These are phyloP conservation scores for Thalassiosira delicatula DNA, from an alignment of 352 stramenopile genomes.

Conservation along the genomic window DNA sequence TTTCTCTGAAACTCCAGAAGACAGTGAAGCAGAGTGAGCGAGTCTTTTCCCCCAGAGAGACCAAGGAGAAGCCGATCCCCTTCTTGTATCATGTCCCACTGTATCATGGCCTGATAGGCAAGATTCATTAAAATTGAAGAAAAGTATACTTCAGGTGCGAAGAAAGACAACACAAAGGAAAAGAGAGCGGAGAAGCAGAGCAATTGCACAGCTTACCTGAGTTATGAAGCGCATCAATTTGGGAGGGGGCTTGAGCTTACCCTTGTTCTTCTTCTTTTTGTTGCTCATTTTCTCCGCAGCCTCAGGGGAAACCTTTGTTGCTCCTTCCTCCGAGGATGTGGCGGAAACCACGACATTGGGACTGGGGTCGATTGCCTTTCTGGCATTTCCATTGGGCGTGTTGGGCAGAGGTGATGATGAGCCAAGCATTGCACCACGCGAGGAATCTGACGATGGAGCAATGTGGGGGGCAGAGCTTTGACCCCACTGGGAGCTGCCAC, in stretches of 20 bases:
- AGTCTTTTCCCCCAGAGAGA: conserved; percentile 97
- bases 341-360: background rate
- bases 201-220: conserved; percentile 53
- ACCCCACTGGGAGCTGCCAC: conserved; percentile 72
- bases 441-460: conserved; percentile 18
- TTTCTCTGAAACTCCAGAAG: conserved; percentile 93
- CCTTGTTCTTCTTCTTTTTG: conserved; percentile 69
- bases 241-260: conserved; percentile 76
- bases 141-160: no score
- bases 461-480: conserved; percentile 61
- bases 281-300: conserved; percentile 35
- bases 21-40: conserved; percentile 94
- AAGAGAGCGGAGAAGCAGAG: no score
- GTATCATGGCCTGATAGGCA: conserved; percentile 89
- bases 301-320: background rate
- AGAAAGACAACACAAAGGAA: no score
- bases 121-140: background rate
- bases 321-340: background rate
- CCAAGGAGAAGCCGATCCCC: conserved; percentile 94
- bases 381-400: background rate
- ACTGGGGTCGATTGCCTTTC: background rate
- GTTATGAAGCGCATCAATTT: conserved; percentile 84
- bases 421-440: background rate
- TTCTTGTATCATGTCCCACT: conserved; percentile 96
- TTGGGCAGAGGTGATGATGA: background rate